phyloP scores from a whole-genome alignment of 208 protist species.

The Acanthamoeba lenticulata region DNA sequence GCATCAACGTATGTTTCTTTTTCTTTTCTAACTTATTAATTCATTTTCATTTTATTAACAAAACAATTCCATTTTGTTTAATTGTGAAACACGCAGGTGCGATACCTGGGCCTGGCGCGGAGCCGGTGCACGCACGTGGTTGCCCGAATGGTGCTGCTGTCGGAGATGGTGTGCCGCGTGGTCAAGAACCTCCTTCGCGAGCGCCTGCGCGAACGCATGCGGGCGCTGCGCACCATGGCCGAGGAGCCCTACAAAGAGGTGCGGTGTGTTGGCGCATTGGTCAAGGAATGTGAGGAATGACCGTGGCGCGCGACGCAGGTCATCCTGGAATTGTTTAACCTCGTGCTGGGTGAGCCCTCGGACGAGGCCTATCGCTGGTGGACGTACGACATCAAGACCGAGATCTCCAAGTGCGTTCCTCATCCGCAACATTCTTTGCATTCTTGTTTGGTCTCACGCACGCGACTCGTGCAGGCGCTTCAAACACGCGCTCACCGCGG shows the following conservation, averaged over 20 bases:
- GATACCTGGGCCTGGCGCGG: constrained; percentile 19
- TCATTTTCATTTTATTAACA: neutral
- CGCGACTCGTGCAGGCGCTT: neutral
- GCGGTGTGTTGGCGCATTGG: neutral
- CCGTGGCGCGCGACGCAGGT: neutral
- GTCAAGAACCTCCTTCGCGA: constrained; percentile 58
- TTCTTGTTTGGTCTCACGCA: neutral
- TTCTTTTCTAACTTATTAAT: neutral
- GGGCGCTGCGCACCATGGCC: constrained; percentile 28
- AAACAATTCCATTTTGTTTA: neutral
- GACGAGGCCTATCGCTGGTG: neutral
- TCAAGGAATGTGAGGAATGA: neutral
- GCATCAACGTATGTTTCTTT: constrained; percentile 47
- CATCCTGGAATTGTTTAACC: constrained; percentile 58
- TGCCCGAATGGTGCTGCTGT: constrained; percentile 31
- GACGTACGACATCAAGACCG: constrained; percentile 34
- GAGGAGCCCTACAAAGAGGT: constrained; percentile 63
- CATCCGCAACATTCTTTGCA: neutral
- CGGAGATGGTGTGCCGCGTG: constrained; percentile 49
- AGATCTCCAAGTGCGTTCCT: constrained; percentile 1
- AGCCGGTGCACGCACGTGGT: neutral
- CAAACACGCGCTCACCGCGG: constrained; percentile 34
- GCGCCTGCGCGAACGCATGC: constrained; percentile 54
- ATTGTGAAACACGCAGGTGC: neutral
- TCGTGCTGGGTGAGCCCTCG: neutral